Evolutionary conservation across 768 basidiomycete genomes (phyloP).

Genomic region (Mycena kentingensis): DNA sequence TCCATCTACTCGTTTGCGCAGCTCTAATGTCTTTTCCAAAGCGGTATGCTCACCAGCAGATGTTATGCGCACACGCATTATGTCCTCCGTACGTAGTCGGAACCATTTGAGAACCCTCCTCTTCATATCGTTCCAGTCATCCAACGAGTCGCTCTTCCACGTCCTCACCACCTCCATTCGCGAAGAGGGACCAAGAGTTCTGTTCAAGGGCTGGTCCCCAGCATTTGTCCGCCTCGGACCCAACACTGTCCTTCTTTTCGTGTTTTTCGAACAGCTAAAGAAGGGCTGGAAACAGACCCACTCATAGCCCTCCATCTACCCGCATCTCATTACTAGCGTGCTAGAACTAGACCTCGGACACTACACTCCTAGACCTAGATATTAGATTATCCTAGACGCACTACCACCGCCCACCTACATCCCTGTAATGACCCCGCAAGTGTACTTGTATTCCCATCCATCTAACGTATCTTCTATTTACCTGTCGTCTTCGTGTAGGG

Average conservation of each 20-base stretch:
- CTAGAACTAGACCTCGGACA: neutral
- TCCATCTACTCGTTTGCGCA: neutral
- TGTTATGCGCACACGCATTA: slow-evolving; percentile 73
- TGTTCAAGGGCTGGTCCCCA: slow-evolving; percentile 90
- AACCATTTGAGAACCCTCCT: slow-evolving; percentile 2
- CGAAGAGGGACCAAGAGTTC: slow-evolving; percentile 73
- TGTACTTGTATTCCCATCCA: slow-evolving; percentile 5
- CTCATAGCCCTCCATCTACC: slow-evolving; percentile 7
- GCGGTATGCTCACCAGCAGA: slow-evolving; percentile 81
- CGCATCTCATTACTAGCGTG: neutral
- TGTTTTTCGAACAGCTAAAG: slow-evolving; percentile 87
- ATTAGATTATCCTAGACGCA: neutral
- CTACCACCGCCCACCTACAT: too few relatives aligned
- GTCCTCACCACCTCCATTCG: slow-evolving; percentile 62
- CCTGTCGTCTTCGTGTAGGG: slow-evolving; percentile 1
- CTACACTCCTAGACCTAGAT: neutral
- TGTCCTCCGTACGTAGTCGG: slow-evolving; percentile 61
- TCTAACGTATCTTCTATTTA: neutral
- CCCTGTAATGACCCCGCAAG: neutral
- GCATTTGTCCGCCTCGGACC: slow-evolving; percentile 84
- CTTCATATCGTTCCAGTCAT: slow-evolving; percentile 43
- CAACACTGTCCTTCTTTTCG: slow-evolving; percentile 82
- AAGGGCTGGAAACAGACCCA: slow-evolving; percentile 48
- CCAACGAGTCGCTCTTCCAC: slow-evolving; percentile 47
- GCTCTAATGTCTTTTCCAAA: slow-evolving; percentile 29